These are phyloP conservation scores for Xylaria sp. DNA, from an alignment of 2,329 filamentous ascomycete genomes.

Conservation along the genomic window DNA sequence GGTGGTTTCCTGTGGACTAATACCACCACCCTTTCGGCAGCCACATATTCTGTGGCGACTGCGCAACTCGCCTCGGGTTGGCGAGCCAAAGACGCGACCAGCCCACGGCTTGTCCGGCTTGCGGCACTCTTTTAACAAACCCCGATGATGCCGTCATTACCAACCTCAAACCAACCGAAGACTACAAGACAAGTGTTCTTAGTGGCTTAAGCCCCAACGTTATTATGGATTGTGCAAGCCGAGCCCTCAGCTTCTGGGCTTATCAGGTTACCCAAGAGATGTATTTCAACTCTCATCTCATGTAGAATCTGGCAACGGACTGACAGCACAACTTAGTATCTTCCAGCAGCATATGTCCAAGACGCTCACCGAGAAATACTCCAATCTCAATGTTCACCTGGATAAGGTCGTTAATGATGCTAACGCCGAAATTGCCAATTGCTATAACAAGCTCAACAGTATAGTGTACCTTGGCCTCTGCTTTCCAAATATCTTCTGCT, in stretches of 20 bases:
- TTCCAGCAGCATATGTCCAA: constrained; percentile 83
- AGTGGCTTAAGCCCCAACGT: constrained; percentile 83
- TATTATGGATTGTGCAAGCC: constrained; percentile 87
- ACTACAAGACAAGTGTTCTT: constrained; percentile 88
- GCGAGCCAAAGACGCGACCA: constrained; percentile 63
- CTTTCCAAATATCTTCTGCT: constrained; percentile 16
- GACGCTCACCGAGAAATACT: constrained; percentile 77
- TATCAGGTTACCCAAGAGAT: constrained; percentile 89
- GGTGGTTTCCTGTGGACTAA: background rate
- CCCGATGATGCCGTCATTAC: constrained; percentile 80
- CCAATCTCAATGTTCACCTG: constrained; percentile 70
- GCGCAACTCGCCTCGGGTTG: constrained; percentile 74
- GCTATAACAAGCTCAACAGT: constrained; percentile 75
- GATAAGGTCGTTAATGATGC: constrained; percentile 81
- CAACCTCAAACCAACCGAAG: constrained; percentile 81
- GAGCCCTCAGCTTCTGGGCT: constrained; percentile 84
- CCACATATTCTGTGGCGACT: constrained; percentile 86
- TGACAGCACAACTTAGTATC: constrained; percentile 59
- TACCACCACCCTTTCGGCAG: constrained; percentile 55
- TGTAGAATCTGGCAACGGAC: background rate
- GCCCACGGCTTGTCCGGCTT: constrained; percentile 77
- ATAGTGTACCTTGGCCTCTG: constrained; percentile 39
- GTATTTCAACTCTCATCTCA: constrained; percentile 59
- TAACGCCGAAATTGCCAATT: constrained; percentile 74
- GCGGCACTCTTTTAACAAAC: constrained; percentile 72